These are phyloP conservation scores for Cladosporium sp. DNA, from an alignment of 2,329 filamentous ascomycete genomes.

Conservation along the genomic window DNA sequence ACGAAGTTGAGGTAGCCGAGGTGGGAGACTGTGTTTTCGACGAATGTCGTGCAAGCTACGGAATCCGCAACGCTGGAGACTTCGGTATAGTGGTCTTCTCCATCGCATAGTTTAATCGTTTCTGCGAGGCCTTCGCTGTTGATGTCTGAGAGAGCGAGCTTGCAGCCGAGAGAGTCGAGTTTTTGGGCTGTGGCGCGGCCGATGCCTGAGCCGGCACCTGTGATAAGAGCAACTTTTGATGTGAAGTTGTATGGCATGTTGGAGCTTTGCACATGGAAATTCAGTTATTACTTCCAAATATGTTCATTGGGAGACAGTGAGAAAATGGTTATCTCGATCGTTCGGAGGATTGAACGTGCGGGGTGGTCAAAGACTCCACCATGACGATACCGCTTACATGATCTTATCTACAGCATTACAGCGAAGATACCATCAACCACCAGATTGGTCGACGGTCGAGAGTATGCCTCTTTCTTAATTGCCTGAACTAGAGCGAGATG, in stretches of 20 bases:
- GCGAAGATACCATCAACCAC: no score
- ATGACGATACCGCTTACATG: neutral
- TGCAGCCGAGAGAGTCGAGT: conserved; percentile 46
- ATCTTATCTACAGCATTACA: neutral
- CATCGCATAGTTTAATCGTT: conserved; percentile 26
- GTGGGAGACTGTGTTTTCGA: conserved; percentile 25
- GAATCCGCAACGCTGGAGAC: conserved; percentile 35
- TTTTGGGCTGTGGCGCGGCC: conserved; percentile 46
- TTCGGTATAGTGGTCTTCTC: conserved; percentile 17
- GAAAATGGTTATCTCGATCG: neutral
- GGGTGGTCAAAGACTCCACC: neutral
- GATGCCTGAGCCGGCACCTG: conserved; percentile 41
- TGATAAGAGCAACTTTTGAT: conserved; percentile 33
- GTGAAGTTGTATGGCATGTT: conserved; percentile 26
- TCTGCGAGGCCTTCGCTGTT: conserved; percentile 35
- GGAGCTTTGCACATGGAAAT: neutral
- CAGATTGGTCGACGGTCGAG: no score
- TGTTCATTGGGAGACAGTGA: neutral
- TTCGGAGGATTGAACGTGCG: neutral
- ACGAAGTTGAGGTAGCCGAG: conserved; percentile 42
- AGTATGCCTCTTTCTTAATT: no score
- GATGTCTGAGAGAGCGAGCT: conserved; percentile 44
- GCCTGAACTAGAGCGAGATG: no score
- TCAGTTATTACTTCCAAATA: neutral
- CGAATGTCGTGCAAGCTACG: conserved; percentile 27